phyloP scores from a whole-genome alignment of 2,329 filamentous ascomycete genomes.

The Colletotrichum sp. region DNA sequence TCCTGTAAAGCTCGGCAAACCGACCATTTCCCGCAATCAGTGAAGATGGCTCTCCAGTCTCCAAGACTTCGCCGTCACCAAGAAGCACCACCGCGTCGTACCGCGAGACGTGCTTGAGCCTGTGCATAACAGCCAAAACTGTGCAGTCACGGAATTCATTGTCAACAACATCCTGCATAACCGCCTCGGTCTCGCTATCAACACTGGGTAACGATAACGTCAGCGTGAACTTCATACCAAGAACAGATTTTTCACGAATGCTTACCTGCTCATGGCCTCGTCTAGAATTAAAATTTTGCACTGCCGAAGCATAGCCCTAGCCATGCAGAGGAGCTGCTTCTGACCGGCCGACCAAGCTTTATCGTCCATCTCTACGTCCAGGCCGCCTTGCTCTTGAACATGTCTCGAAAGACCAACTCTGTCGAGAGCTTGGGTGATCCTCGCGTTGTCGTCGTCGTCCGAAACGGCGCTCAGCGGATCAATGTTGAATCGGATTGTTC shows the following conservation, averaged over 20 bases:
- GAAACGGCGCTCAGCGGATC: background rate
- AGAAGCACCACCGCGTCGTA: slow-evolving; percentile 25
- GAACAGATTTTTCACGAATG: no score
- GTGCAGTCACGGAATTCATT: slow-evolving; percentile 24
- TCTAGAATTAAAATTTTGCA: background rate
- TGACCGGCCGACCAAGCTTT: background rate
- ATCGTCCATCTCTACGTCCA: background rate
- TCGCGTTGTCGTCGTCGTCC: background rate
- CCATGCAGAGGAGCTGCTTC: slow-evolving; percentile 5
- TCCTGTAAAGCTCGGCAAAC: background rate
- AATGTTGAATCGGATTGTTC: background rate
- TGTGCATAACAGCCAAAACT: slow-evolving; percentile 26
- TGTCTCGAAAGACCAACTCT: background rate
- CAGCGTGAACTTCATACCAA: background rate
- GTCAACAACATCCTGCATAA: slow-evolving; percentile 28
- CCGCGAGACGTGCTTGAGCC: slow-evolving; percentile 19
- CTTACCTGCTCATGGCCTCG: slow-evolving; percentile 3
- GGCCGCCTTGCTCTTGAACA: background rate
- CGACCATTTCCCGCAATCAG: background rate
- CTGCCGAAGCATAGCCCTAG: background rate
- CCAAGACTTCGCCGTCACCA: background rate
- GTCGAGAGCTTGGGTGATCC: background rate
- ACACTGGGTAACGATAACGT: slow-evolving; percentile 13
- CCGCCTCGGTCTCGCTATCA: slow-evolving; percentile 23
- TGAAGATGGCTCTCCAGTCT: background rate